Percentiles rank a stretch among this genome's conserved stretches.
Evolutionary conservation across 1,284 basidiomycete genomes (phyloP).

Genomic region (Ustilago curta): DNA sequence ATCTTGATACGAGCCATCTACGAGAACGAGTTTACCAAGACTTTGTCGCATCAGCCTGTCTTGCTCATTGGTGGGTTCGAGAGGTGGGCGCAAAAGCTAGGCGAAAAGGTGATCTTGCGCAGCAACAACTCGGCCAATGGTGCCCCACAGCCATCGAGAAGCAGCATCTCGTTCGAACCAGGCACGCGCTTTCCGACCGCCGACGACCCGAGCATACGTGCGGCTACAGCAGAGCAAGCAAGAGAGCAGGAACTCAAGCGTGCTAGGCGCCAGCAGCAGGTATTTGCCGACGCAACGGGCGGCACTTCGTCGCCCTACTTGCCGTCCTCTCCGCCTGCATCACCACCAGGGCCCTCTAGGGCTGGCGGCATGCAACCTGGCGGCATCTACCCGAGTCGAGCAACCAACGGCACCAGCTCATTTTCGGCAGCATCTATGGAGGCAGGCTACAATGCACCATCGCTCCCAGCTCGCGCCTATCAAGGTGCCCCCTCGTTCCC

Average conservation of each 20-base stretch:
- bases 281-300: slow-evolving; percentile 29
- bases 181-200: slow-evolving; percentile 42
- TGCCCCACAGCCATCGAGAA: slow-evolving; percentile 7
- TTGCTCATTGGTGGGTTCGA: slow-evolving; percentile 86
- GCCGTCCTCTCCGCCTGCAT: slow-evolving; percentile 18
- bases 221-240: slow-evolving; percentile 22
- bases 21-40: slow-evolving; percentile 57
- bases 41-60: slow-evolving; percentile 81
- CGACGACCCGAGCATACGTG: slow-evolving; percentile 26
- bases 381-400: slow-evolving; percentile 33
- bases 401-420: slow-evolving; percentile 25
- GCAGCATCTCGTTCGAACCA: slow-evolving; percentile 46
- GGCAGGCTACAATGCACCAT: slow-evolving; percentile 35
- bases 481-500: slow-evolving; percentile 58
- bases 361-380: slow-evolving; percentile 36
- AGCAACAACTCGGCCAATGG: slow-evolving; percentile 9
- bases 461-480: slow-evolving; percentile 59
- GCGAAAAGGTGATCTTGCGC: slow-evolving; percentile 72
- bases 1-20: slow-evolving; percentile 56
- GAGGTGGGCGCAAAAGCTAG: slow-evolving; percentile 81
- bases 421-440: slow-evolving; percentile 22
- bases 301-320: slow-evolving; percentile 2
- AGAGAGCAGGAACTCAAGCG: slow-evolving; percentile 47
- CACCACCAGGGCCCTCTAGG: slow-evolving; percentile 16
- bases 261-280: slow-evolving; percentile 44